These are phyloP conservation scores for Eucalyptus curtisii DNA, from an alignment of 345 rosid genomes.

Conservation along the genomic window DNA sequence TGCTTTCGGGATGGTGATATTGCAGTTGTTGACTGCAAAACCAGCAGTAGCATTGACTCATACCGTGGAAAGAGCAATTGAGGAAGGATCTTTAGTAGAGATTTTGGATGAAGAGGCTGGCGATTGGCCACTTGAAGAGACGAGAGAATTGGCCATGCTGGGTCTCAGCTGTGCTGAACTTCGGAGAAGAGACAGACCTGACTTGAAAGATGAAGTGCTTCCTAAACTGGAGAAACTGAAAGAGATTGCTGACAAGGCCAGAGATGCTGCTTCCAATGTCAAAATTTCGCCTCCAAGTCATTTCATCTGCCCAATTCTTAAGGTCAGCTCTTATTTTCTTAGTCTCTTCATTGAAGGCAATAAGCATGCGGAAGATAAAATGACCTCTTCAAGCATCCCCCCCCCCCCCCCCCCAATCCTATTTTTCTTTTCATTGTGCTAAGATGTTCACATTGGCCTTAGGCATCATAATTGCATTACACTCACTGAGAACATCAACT, in stretches of 20 bases:
- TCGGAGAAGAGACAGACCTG: constrained; percentile 66
- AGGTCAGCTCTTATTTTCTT: constrained; percentile 22
- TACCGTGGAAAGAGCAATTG: constrained; percentile 49
- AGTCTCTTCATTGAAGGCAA: neutral
- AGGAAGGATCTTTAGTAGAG: constrained; percentile 15
- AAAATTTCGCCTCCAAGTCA: constrained; percentile 35
- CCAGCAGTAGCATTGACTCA: constrained; percentile 65
- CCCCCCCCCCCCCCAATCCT: neutral
- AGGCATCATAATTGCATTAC: neutral
- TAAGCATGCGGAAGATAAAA: neutral
- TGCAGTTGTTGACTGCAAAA: constrained; percentile 73
- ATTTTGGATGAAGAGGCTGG: constrained; percentile 70
- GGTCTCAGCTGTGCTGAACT: constrained; percentile 75
- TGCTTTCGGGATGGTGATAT: constrained; percentile 70
- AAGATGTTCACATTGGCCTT: neutral
- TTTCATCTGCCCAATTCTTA: constrained; percentile 68
- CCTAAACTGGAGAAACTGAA: constrained; percentile 56
- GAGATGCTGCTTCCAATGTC: neutral
- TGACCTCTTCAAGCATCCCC: neutral
- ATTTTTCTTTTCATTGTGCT: neutral
- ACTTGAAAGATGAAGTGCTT: constrained; percentile 44
- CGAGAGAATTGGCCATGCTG: constrained; percentile 49
- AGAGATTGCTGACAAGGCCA: constrained; percentile 33
- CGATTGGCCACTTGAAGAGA: constrained; percentile 66
- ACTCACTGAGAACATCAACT: neutral